These are phyloP conservation scores for Aspergillus transmontanensis DNA, from an alignment of 2,329 filamentous ascomycete genomes.

Conservation along the genomic window DNA sequence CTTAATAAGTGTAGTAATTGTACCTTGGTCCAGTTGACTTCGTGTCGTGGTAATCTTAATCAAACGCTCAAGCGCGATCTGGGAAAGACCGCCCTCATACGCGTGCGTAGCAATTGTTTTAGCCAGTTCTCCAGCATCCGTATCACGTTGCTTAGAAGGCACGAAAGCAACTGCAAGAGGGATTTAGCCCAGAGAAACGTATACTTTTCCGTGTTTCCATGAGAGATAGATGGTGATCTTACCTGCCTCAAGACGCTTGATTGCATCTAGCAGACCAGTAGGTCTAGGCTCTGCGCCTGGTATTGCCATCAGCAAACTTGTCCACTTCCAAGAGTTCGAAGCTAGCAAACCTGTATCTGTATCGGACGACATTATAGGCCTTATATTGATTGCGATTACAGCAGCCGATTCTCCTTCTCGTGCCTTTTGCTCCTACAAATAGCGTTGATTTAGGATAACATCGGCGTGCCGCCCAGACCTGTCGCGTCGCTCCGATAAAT, in stretches of 20 bases:
- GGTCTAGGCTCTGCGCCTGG: slow-evolving; percentile 18
- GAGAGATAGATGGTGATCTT: slow-evolving; percentile 10
- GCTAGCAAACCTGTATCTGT: slow-evolving; percentile 20
- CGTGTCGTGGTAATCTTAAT: slow-evolving; percentile 68
- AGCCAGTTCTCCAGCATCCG: slow-evolving; percentile 64
- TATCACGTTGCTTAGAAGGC: slow-evolving; percentile 66
- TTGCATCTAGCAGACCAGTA: slow-evolving; percentile 33
- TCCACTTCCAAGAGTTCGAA: not conserved
- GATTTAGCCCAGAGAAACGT: not conserved
- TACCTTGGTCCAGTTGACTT: slow-evolving; percentile 75
- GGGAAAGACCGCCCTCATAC: slow-evolving; percentile 69
- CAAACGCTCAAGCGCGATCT: slow-evolving; percentile 62
- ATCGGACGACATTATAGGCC: slow-evolving; percentile 21
- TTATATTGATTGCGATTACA: not conserved
- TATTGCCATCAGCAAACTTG: slow-evolving; percentile 6
- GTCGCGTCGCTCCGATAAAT: slow-evolving; percentile 13
- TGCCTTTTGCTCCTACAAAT: not conserved
- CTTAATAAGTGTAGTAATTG: slow-evolving; percentile 67
- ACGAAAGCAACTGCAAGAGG: slow-evolving; percentile 37
- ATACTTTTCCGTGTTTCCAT: not conserved
- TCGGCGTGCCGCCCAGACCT: not conserved
- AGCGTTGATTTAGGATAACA: not conserved
- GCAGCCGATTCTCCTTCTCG: not conserved
- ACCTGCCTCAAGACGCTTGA: slow-evolving; percentile 43
- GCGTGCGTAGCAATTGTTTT: slow-evolving; percentile 64